Conservation (phyloP, 768 basidiomycete species). For the Chalciporus sphaerocephalus region DNA sequence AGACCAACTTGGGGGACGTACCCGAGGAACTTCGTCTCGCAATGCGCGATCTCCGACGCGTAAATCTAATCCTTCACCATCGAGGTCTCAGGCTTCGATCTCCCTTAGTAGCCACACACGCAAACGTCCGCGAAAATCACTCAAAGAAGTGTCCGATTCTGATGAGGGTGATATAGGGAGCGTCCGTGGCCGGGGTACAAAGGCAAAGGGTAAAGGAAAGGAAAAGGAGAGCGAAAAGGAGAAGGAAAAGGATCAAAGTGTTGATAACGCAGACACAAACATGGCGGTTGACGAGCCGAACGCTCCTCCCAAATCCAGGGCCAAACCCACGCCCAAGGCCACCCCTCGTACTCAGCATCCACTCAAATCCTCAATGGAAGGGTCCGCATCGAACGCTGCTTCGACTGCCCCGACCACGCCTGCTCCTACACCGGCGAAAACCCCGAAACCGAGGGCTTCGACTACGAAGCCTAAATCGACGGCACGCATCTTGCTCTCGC, state of each 20-base stretch:
- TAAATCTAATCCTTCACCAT: slow-evolving; percentile 23
- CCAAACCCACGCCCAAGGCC: slow-evolving; percentile 14
- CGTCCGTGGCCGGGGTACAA: slow-evolving; percentile 3
- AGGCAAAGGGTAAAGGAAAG: slow-evolving; percentile 11
- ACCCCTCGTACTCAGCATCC: slow-evolving; percentile 5
- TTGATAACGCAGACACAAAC: background rate
- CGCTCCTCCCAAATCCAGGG: slow-evolving; percentile 9
- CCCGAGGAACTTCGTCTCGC: slow-evolving; percentile 3
- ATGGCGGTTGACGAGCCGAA: slow-evolving; percentile 12
- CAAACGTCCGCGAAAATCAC: slow-evolving; percentile 24
- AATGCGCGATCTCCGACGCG: slow-evolving; percentile 15
- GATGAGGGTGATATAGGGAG: slow-evolving; percentile 14
- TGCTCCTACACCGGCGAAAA: background rate
- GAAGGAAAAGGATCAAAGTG: background rate
- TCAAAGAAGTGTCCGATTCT: slow-evolving; percentile 17
- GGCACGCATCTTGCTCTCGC: slow-evolving; percentile 20
- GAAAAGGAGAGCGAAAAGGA: slow-evolving; percentile 7
- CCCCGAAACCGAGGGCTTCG: slow-evolving; percentile 2
- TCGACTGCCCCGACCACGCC: background rate
- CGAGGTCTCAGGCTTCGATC: slow-evolving; percentile 17
- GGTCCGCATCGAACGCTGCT: background rate
- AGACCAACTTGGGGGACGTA: slow-evolving; percentile 13
- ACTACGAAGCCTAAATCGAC: slow-evolving; percentile 12
- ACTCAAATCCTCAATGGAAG: slow-evolving; percentile 4
- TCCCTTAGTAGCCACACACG: slow-evolving; percentile 9